Conservation (phyloP, 371 early-diverging fungal species). For the Mucor saturninus region DNA sequence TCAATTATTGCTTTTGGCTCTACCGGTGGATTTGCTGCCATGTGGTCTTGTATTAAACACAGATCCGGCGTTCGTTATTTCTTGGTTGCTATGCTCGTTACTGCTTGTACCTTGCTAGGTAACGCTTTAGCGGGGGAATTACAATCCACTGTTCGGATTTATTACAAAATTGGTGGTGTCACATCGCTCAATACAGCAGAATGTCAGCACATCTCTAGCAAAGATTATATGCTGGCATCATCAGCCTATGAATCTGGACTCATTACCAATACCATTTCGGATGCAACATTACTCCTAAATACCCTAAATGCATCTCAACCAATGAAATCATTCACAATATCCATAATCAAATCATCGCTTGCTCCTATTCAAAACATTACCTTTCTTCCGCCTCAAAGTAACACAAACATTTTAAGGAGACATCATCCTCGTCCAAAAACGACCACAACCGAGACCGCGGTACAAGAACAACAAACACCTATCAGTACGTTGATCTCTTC, state of each 20-base stretch:
- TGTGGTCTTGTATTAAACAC: slow-evolving; percentile 17
- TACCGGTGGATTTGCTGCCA: slow-evolving; percentile 22
- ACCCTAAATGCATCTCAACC: slow-evolving; percentile 8
- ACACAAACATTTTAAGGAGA: slow-evolving; percentile 9
- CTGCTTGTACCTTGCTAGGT: slow-evolving; percentile 15
- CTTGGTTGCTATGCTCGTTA: slow-evolving; percentile 15
- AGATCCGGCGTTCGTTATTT: slow-evolving; percentile 24
- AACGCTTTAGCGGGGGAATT: slow-evolving; percentile 18
- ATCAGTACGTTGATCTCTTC: neutral
- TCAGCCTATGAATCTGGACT: slow-evolving; percentile 9
- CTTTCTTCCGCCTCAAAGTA: slow-evolving; percentile 3
- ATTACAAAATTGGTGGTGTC: slow-evolving; percentile 1
- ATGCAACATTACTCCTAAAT: slow-evolving; percentile 11
- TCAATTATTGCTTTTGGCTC: slow-evolving; percentile 14
- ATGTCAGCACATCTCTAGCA: slow-evolving; percentile 10
- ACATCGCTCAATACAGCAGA: slow-evolving; percentile 4
- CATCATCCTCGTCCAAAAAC: neutral
- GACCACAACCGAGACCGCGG: neutral
- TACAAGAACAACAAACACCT: neutral
- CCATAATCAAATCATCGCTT: slow-evolving; percentile 5
- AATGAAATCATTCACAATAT: slow-evolving; percentile 7
- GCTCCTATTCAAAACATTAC: slow-evolving; percentile 13
- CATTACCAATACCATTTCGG: slow-evolving; percentile 16
- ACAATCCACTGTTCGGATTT: slow-evolving; percentile 17
- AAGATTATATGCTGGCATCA: slow-evolving; percentile 15